phyloP scores from a whole-genome alignment of 768 basidiomycete species.

The Mrakia blollopis region DNA sequence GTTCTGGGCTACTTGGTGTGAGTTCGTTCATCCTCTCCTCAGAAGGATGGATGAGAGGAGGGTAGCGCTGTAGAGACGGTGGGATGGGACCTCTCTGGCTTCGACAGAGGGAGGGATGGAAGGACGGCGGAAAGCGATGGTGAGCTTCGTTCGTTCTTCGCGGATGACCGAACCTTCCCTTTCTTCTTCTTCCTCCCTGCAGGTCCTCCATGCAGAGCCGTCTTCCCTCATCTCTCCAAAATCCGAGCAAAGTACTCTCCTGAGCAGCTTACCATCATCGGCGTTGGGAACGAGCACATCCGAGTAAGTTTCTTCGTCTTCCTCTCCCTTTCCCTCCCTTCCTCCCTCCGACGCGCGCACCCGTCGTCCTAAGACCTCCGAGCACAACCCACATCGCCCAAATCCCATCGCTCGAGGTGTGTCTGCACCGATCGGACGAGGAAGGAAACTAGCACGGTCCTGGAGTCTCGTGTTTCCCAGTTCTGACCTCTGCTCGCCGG shows the following conservation, averaged over 20 bases:
- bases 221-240: background rate
- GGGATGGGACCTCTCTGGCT: no score
- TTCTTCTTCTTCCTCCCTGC: background rate
- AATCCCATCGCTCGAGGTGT: no score
- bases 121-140: no score
- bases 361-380: no score
- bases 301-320: background rate
- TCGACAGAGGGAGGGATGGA: background rate
- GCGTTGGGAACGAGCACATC: background rate
- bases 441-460: no score
- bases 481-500: background rate
- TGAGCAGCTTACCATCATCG: background rate
- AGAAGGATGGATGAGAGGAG: no score
- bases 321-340: background rate
- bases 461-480: background rate
- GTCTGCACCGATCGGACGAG: no score
- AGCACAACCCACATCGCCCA: no score
- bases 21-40: no score
- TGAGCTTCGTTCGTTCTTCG: background rate
- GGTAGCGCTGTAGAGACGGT: no score
- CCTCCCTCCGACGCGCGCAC: background rate
- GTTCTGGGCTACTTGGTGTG: slow-evolving; percentile 9
- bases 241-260: background rate
- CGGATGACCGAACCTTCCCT: background rate
- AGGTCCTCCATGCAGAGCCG: background rate